A percentile compares a stretch with the other conserved stretches of the same genome.
These are phyloP conservation scores for Sugiyamaella novakii DNA, from an alignment of 1,139 yeast genomes.

Conservation along the genomic window DNA sequence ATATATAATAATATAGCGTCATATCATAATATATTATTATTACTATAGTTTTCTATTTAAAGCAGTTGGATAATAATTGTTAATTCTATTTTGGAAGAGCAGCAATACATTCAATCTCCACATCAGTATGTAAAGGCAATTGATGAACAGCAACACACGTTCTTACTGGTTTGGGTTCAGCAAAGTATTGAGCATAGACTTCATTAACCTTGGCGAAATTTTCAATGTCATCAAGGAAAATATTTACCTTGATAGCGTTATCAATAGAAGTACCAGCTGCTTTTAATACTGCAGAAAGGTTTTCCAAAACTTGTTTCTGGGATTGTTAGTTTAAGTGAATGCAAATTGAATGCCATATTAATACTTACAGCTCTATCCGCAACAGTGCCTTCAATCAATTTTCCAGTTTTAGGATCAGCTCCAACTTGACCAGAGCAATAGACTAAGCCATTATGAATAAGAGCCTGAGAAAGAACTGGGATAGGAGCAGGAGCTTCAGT, in stretches of 20 bases:
- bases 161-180: constrained; percentile 54
- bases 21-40: no score
- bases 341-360: no score
- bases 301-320: constrained; percentile 32
- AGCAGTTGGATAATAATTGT: no score
- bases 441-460: constrained; percentile 52
- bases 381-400: constrained; percentile 37
- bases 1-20: no score
- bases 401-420: constrained; percentile 42
- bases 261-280: constrained; percentile 54
- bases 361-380: constrained; percentile 31
- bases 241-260: constrained; percentile 54
- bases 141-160: constrained; percentile 51
- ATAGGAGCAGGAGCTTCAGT: constrained; percentile 35
- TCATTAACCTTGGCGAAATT: constrained; percentile 52
- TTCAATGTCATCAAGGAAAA: constrained; percentile 52
- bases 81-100: constrained; percentile 31
- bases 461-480: constrained; percentile 51
- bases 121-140: constrained; percentile 35
- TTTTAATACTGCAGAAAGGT: constrained; percentile 49
- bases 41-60: no score
- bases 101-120: constrained; percentile 45
- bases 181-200: constrained; percentile 52
- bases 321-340: constrained; percentile 10
- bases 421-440: constrained; percentile 55